These are phyloP conservation scores for Metschnikowia anglica DNA, from an alignment of 805 yeast species.

Conservation along the genomic window DNA sequence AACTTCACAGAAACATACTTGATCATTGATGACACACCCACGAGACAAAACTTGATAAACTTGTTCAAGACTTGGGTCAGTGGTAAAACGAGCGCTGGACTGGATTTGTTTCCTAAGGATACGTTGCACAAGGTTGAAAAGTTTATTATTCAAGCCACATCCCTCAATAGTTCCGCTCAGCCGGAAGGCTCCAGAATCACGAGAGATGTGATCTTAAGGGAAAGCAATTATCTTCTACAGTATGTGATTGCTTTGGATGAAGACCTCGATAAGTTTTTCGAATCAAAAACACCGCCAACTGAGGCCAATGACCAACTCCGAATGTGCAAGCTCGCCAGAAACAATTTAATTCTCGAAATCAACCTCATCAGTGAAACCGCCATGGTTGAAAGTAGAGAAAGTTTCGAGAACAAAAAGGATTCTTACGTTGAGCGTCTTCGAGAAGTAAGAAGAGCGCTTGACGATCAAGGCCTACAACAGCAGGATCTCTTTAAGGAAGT, in stretches of 20 bases:
- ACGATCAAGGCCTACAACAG: slow-evolving; percentile 28
- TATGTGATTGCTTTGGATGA: slow-evolving; percentile 33
- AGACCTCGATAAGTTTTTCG: slow-evolving; percentile 24
- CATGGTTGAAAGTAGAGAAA: slow-evolving; percentile 25
- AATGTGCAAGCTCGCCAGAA: slow-evolving; percentile 24
- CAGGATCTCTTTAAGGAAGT: slow-evolving; percentile 15
- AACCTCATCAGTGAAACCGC: slow-evolving; percentile 35
- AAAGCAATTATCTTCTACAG: slow-evolving; percentile 37
- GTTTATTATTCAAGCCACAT: slow-evolving; percentile 41
- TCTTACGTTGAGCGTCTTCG: slow-evolving; percentile 25
- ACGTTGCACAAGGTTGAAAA: slow-evolving; percentile 34
- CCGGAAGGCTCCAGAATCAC: slow-evolving; percentile 10
- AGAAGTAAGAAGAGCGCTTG: slow-evolving; percentile 25
- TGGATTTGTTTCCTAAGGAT: slow-evolving; percentile 33
- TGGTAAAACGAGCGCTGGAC: slow-evolving; percentile 35
- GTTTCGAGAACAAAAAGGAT: slow-evolving; percentile 27
- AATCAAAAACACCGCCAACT: slow-evolving; percentile 5
- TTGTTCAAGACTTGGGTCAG: slow-evolving; percentile 42
- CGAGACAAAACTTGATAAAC: slow-evolving; percentile 40
- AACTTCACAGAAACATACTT: slow-evolving; percentile 40
- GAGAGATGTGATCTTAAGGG: slow-evolving; percentile 37
- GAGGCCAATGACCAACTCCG: slow-evolving; percentile 11
- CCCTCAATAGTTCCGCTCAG: slow-evolving; percentile 20
- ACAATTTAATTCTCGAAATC: slow-evolving; percentile 29
- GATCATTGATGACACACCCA: slow-evolving; percentile 39